Conservation (phyloP, 177 flowering plant species). For the Vitis hybrid region DNA sequence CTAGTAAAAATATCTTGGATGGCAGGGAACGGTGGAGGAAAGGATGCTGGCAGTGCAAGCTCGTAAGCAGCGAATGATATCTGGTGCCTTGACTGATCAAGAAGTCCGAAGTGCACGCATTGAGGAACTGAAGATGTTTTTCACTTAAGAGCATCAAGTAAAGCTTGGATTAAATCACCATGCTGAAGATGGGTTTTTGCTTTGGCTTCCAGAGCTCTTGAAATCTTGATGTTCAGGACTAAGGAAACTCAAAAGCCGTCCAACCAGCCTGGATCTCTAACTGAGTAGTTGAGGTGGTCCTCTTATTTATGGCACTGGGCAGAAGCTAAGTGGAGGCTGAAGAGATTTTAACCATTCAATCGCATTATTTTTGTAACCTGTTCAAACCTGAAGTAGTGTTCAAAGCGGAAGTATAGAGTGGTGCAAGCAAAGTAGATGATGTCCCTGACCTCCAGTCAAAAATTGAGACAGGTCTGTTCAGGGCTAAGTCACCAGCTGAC, state of each 20-base stretch:
- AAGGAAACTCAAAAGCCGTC: neutral
- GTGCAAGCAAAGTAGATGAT: neutral
- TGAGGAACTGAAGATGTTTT: conserved; percentile 95
- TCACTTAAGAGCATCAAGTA: conserved; percentile 41
- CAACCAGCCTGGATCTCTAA: neutral
- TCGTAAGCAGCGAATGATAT: conserved; percentile 84
- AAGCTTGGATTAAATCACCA: no score
- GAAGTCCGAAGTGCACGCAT: conserved; percentile 93
- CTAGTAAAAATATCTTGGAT: neutral
- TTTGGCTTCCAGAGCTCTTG: neutral
- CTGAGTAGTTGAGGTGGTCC: no score
- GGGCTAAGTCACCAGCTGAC: no score
- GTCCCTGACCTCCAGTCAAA: neutral
- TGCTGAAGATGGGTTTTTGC: neutral
- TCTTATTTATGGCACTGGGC: no score
- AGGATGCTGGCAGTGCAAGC: conserved; percentile 99
- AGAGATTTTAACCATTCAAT: no score
- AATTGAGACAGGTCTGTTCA: neutral
- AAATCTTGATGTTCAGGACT: neutral
- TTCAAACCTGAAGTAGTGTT: no score
- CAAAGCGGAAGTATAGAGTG: no score
- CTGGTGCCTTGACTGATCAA: conserved; percentile 97
- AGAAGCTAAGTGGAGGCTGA: no score
- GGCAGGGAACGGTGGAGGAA: conserved; percentile 95
- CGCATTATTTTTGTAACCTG: no score